Percentiles rank a stretch among this genome's conserved stretches.
phyloP scores from a whole-genome alignment of 2,329 filamentous ascomycete genomes.

The Neurospora sp. region DNA sequence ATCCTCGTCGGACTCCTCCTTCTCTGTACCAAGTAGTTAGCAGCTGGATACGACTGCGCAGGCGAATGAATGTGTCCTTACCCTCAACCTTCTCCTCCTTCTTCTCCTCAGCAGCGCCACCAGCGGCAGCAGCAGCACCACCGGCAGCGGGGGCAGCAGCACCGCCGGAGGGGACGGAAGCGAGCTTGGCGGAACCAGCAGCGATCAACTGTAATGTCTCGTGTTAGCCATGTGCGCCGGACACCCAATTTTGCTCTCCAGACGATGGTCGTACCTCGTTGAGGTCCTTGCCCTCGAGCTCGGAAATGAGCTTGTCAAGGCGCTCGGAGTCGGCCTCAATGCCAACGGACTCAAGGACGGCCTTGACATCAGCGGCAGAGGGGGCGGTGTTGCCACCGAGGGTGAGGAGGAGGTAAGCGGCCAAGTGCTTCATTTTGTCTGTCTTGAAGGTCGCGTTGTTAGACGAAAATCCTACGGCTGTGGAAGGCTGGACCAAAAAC shows the following conservation, averaged over 20 bases:
- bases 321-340: slow-evolving; percentile 88
- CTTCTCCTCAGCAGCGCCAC: slow-evolving; percentile 54
- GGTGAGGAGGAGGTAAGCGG: slow-evolving; percentile 94
- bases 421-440: slow-evolving; percentile 97
- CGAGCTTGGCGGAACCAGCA: slow-evolving; percentile 85
- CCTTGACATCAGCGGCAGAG: slow-evolving; percentile 76
- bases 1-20: slow-evolving; percentile 66
- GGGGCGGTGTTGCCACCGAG: slow-evolving; percentile 89
- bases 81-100: slow-evolving; percentile 67
- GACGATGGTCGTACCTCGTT: slow-evolving; percentile 59
- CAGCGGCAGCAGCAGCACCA: slow-evolving; percentile 57
- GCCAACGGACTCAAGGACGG: slow-evolving; percentile 84
- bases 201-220: slow-evolving; percentile 63
- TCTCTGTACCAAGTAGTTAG: slow-evolving; percentile 34
- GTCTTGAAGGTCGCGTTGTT: slow-evolving; percentile 23
- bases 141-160: slow-evolving; percentile 60
- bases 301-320: slow-evolving; percentile 74
- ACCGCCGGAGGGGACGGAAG: slow-evolving; percentile 92
- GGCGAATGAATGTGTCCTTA: slow-evolving; percentile 37
- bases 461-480: neutral
- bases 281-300: slow-evolving; percentile 89
- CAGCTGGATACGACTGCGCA: neutral
- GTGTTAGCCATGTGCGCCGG: slow-evolving; percentile 12
- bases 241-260: neutral
- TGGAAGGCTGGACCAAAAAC: slow-evolving; percentile 3